Base-by-base conservation (phyloP, 176 grass and related monocot species). In the Phragmites australis region DNA sequence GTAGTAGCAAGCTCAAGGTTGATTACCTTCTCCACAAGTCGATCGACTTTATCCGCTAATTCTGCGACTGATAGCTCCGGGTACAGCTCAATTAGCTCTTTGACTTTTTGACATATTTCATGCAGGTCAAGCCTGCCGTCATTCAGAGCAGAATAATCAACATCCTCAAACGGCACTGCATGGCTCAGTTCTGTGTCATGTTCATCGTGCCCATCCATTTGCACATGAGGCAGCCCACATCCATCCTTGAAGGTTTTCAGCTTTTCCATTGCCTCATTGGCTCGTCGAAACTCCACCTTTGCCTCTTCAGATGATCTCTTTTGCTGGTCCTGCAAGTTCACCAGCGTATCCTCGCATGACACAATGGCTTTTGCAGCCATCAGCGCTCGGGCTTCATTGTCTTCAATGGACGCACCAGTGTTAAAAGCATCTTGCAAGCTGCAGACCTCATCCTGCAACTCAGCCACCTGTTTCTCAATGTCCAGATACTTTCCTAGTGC, bases 351-450 rank as follows among this genome's bases (percentile, higher is more conserved):
- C 90, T 98, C 88, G 14, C 92, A 98, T 1, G 95, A 98, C 81
- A 93, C 60, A 65, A 98, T 81, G 81, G 92, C 90, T 49, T 72
- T 79, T 56, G 92, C 86, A 87, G 88, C 88, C 95, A 98, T 98
- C 65, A 94, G 81, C 14, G 90, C 92, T 45, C 92, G 90, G 26
- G 95, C 92, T 60, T 98, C 95, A 9, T 93, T 89, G 78, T 94
- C 92, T 88, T 98, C 95, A 60, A 94, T 94, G 29, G 73, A 65
- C 0, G 90, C 70, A 23, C 86, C 84, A 14, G 86, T 87, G 69
- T 78, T 89, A 51, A 93, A 94, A 47, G 81, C 79, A 87, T 98
- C 90, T 88, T 91, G 90, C 83, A 94, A 87, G 68, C 77, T 82
- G 81, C 87, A 90, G 57, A 94, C 83, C 41, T 98, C 86, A 41